phyloP scores from a whole-genome alignment of 495 filamentous ascomycete species.

The Aspergillus mulundensis region DNA sequence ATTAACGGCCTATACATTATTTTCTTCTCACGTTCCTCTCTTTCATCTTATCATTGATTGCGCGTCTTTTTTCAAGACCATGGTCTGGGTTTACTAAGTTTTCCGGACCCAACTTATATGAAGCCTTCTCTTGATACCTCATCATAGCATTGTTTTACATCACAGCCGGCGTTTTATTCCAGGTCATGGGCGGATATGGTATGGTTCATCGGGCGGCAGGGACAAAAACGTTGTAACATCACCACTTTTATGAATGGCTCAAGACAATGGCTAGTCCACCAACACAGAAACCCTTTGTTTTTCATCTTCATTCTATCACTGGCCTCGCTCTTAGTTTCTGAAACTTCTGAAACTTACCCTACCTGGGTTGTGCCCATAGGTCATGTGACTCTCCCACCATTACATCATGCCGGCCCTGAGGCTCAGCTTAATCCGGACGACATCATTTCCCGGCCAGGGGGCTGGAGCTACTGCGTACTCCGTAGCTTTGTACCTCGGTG shows the following conservation, averaged over 20 bases:
- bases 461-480: not conserved
- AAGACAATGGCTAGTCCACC: not conserved
- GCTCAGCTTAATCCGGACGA: not conserved
- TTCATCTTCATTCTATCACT: not conserved
- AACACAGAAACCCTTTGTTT: not conserved
- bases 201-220: not conserved
- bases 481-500: too few relatives aligned
- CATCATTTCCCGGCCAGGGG: not conserved
- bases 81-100: not conserved
- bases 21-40: constrained; percentile 6
- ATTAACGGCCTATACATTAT: constrained; percentile 9
- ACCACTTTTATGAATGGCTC: not conserved
- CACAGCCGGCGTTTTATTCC: not conserved
- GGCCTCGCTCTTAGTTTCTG: too few relatives aligned
- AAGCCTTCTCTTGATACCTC: not conserved
- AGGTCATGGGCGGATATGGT: not conserved
- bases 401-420: not conserved
- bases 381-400: not conserved
- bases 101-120: not conserved
- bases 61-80: not conserved
- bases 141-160: not conserved
- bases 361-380: too few relatives aligned
- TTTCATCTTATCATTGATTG: not conserved
- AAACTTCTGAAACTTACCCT: too few relatives aligned
- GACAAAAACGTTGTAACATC: not conserved